These are phyloP conservation scores for Punica granatum DNA, from an alignment of 345 rosid genomes.

Conservation along the genomic window DNA sequence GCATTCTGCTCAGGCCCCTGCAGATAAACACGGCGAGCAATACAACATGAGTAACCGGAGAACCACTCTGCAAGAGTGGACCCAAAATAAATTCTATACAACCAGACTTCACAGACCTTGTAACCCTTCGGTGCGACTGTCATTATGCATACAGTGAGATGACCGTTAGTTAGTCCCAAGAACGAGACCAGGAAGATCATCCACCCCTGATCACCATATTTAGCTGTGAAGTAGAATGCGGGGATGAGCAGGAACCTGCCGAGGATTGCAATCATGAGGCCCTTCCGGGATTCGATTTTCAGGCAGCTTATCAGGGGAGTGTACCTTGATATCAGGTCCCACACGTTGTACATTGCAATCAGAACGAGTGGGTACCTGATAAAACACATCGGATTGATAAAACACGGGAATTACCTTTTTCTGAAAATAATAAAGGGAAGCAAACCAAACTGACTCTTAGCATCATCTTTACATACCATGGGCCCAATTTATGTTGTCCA, in stretches of 20 bases:
- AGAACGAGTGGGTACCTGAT: slow-evolving; percentile 68
- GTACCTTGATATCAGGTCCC: slow-evolving; percentile 62
- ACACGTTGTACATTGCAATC: slow-evolving; percentile 50
- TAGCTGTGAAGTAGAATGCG: slow-evolving; percentile 78
- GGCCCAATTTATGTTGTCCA: slow-evolving; percentile 5
- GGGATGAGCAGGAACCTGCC: slow-evolving; percentile 60
- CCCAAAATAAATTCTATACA: too few species aligned
- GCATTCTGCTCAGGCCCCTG: slow-evolving; percentile 96
- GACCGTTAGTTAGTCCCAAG: slow-evolving; percentile 69
- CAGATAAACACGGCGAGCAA: slow-evolving; percentile 8
- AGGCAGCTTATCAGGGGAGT: slow-evolving; percentile 44
- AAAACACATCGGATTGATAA: not conserved
- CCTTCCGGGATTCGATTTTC: slow-evolving; percentile 62
- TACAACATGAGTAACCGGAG: not conserved
- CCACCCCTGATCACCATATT: slow-evolving; percentile 85
- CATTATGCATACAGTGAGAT: slow-evolving; percentile 76
- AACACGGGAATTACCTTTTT: not conserved
- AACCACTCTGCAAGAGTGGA: not conserved
- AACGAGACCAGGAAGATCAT: slow-evolving; percentile 67
- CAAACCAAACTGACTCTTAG: not conserved
- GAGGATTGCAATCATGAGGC: slow-evolving; percentile 39
- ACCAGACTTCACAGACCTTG: slow-evolving; percentile 42
- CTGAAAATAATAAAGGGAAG: not conserved
- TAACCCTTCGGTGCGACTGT: slow-evolving; percentile 79
- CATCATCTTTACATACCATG: slow-evolving; percentile 11